phyloP scores from a whole-genome alignment of 331 rosid species.

The Malus hybrid region DNA sequence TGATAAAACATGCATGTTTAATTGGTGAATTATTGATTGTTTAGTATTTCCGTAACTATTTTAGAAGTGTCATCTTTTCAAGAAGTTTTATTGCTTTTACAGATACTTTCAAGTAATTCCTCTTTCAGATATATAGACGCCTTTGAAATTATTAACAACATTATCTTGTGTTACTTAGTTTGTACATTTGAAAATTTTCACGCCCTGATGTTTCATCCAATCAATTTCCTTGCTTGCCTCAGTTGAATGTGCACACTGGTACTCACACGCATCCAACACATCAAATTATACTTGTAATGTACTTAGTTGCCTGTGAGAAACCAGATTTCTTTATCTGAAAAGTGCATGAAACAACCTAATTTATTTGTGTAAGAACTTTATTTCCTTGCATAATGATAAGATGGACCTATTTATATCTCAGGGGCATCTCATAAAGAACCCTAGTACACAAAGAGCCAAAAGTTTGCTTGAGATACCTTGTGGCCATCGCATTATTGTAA shows the following conservation, averaged over 20 bases:
- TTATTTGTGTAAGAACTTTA: conserved; percentile 1
- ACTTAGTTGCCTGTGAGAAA: background rate
- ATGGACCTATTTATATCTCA: conserved; percentile 22
- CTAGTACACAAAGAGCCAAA: conserved; percentile 94
- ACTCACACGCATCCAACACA: background rate
- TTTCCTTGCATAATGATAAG: background rate
- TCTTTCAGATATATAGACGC: background rate
- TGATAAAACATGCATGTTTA: background rate
- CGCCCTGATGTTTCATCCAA: background rate
- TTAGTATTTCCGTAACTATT: background rate
- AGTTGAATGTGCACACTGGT: background rate
- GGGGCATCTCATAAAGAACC: conserved; percentile 99
- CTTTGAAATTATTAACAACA: background rate
- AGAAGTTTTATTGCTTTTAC: background rate
- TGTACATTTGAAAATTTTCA: background rate
- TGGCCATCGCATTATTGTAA: conserved; percentile 71
- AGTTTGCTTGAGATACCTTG: conserved; percentile 89
- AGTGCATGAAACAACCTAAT: background rate
- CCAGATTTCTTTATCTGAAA: background rate
- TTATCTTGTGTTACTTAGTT: background rate
- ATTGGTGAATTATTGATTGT: background rate
- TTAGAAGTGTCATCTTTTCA: background rate
- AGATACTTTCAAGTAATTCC: background rate
- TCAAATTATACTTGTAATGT: background rate
- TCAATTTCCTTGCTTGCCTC: background rate